Base-by-base conservation (phyloP, 371 early-diverging fungal genomes). In the Circinella umbellata region DNA sequence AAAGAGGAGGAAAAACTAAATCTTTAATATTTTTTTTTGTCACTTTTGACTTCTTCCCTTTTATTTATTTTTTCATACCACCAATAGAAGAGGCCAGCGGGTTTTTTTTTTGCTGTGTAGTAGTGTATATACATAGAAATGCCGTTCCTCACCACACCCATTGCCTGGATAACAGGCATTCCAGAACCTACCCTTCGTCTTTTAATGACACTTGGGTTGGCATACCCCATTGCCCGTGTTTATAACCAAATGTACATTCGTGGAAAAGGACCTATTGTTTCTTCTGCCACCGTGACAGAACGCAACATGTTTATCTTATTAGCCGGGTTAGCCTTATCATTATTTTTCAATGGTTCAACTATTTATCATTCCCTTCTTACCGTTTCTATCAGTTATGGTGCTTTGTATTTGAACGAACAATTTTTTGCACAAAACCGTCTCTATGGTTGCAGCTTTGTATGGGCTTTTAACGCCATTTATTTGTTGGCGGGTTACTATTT, bases 401-500 rank as follows among this genome's bases (percentile, higher is more conserved):
- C 89, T 17, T 69, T 76, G 17, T 83, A 77, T 55, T 57, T 75
- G 38, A 63, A 77, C 34, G 80, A 82, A 1, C 76, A 76, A 3
- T 34, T 57, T 27, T 9, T 51, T 8, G 75, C 76, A 1, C 69
- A 79, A 63, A 76, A 84, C 62, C 79, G 88, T 11, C 68, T 71
- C n/a, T 38, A 80, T 11, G 88, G 87, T 11, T 11, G 67, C 74
- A 1, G 67, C 78, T 13, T 27, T 2, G 77, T 87, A 5, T 91
- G 90, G 81, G 36, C 83, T 27, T 89, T 91, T 68, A 90, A 90
- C 69, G 76, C 86, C n/a, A 68, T 73, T 5, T 92, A 91, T 69
- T 71, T 91, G 18, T 66, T 92, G 64, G 49, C 71, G 3, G 88
- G 87, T 0, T 92, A 91, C 76, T 80, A 81, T 66, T 81, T 71